Evolutionary conservation across 2,329 filamentous ascomycete genomes (phyloP).

Genomic region (Penicillium hordei): DNA sequence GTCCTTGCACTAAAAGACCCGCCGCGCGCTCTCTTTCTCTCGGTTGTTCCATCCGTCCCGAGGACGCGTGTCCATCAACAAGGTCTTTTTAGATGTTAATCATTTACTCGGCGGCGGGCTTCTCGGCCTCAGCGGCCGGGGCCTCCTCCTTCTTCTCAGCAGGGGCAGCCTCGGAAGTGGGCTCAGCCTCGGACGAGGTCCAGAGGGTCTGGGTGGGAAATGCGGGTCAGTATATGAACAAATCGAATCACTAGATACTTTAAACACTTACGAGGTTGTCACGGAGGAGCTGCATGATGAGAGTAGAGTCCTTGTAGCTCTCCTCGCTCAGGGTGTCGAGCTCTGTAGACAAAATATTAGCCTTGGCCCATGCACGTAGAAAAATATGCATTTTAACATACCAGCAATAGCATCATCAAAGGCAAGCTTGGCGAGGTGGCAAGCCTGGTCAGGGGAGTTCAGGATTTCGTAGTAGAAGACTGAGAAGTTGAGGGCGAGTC

Average conservation of each 20-base stretch:
- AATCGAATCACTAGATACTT: background rate
- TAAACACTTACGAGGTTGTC: slow-evolving; percentile 77
- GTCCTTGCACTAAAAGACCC: slow-evolving; percentile 15
- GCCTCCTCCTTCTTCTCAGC: slow-evolving; percentile 46
- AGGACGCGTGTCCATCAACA: slow-evolving; percentile 37
- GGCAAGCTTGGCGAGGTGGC: slow-evolving; percentile 93
- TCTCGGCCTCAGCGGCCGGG: slow-evolving; percentile 42
- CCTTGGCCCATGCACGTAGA: slow-evolving; percentile 13
- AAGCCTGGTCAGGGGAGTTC: slow-evolving; percentile 96
- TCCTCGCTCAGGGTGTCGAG: slow-evolving; percentile 96
- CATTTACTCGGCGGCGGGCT: slow-evolving; percentile 47
- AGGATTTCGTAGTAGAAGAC: slow-evolving; percentile 99
- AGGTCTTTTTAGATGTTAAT: slow-evolving; percentile 31
- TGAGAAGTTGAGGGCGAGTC: slow-evolving; percentile 92
- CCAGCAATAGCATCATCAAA: slow-evolving; percentile 95
- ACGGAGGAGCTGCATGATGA: slow-evolving; percentile 97
- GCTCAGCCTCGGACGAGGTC: slow-evolving; percentile 97
- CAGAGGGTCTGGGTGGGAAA: slow-evolving; percentile 76
- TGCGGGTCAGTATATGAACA: background rate
- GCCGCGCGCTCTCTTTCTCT: slow-evolving; percentile 17
- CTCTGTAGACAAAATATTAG: slow-evolving; percentile 56
- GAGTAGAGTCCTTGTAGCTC: slow-evolving; percentile 98
- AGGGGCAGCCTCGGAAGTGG: slow-evolving; percentile 56
- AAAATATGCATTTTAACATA: slow-evolving; percentile 40
- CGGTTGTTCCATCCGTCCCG: slow-evolving; percentile 22